Percentiles rank a stretch among this genome's conserved stretches.
These are phyloP conservation scores for Medicago lupulina DNA, from an alignment of 306 rosid genomes.

Conservation along the genomic window DNA sequence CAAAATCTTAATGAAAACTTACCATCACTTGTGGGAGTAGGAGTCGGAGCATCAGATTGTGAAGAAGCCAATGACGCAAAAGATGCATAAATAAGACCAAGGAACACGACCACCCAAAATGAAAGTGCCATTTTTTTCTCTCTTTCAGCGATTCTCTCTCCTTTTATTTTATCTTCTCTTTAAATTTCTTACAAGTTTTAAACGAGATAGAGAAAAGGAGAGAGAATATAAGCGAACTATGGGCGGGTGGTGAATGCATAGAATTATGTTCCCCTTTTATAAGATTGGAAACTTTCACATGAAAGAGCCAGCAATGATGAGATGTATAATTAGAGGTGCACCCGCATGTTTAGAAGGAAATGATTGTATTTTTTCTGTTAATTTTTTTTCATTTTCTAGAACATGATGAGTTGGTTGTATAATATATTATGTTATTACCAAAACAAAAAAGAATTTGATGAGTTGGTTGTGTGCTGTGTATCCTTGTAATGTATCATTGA, in stretches of 20 bases:
- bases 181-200: neutral
- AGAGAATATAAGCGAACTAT: conserved; percentile 15
- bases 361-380: neutral
- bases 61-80: conserved; percentile 50
- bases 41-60: conserved; percentile 51
- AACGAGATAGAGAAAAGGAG: conserved; percentile 43
- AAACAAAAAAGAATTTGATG: neutral
- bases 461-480: neutral
- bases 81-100: conserved; percentile 52
- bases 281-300: neutral
- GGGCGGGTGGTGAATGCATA: conserved; percentile 30
- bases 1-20: neutral
- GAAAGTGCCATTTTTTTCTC: conserved; percentile 45
- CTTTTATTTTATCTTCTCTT: conserved; percentile 11
- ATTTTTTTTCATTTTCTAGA: neutral
- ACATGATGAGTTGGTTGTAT: conserved; percentile 5
- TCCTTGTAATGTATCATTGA: neutral
- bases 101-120: conserved; percentile 26
- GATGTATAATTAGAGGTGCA: conserved; percentile 29
- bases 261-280: conserved; percentile 37
- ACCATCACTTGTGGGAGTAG: conserved; percentile 62
- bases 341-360: conserved; percentile 49
- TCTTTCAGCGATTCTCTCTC: neutral
- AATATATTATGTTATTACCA: no score
- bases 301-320: neutral